Base-by-base conservation (phyloP, 2,329 filamentous ascomycete genomes). In the Ophiostoma piceae region DNA sequence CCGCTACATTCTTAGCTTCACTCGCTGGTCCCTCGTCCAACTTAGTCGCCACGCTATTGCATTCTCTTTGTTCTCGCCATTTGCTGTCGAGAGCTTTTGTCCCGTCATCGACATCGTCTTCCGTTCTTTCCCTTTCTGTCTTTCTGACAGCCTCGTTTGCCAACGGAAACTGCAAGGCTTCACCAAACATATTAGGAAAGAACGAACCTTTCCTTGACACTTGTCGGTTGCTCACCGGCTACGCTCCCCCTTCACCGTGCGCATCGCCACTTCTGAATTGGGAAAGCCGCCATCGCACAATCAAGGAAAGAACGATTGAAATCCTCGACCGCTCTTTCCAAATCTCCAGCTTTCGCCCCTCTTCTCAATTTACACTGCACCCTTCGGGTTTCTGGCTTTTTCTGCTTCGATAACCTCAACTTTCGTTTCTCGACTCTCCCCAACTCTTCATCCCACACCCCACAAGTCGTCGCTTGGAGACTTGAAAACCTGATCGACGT, bases 221-320 rank as follows among this genome's bases (percentile, higher is more conserved):
- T 43, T 11, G 7, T 16, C 39, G 22, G 22, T 12, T 47, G 11
- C 8, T 66, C 47, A 57, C 62, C 47, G 62, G 39, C 29, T 43
- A 67, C 60, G 51, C 65, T 26, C 68, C 51, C 64, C 39, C 54
- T 54, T 22, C 54, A 62, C 62, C 32, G 62, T 26, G 62, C n/a
- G 16, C 68, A 67, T 69, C 68, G 66, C 51, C 65, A 66, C 68
- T 37, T 67, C 68, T 66, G 64, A 26, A 69, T 47, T 51, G 22
- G 68, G 65, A 64, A 67, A 67, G 47, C 62, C 32, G 19, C 35
- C 19, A n/a, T 39, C 62, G 12, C n/a, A 65, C n/a, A 57, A 22
- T 11, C 62, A 22, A n/a, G 32, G 32, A 12, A 14, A 41, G 11
- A 65, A 64, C 29, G 2, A 16, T 16, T 16, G 37, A 37, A 22